Evolutionary conservation across 1,284 basidiomycete genomes (phyloP), one percentile per base, ranked within the genome.

Genomic region (Apiotrichum veenhuisii): DNA sequence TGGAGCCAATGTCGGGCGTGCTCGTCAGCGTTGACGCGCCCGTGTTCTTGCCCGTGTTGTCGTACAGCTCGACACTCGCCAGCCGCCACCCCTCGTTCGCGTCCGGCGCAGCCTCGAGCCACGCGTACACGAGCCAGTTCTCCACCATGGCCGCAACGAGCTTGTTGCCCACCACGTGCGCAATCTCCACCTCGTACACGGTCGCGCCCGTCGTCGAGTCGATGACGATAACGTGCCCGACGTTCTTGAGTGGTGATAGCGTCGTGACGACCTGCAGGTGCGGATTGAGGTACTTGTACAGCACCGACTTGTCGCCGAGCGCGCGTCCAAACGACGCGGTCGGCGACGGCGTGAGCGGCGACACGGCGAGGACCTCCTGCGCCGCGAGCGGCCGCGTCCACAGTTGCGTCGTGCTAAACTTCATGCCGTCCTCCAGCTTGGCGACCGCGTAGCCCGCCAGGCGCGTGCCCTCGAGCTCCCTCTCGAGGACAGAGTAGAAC

Each of bases 231-330:
- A 96, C 69, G 2, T 83, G 83, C 64, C 88, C 70, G 1, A 58
- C 61, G 4, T 37, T 46, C 1, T 48, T 46, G 9, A 68, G 59
- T 9, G 73, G 69, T 5, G 80, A 75, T 5, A 81, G 75, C 17
- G 87, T 88, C 9, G 87, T 78, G 27, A 91, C 79, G 3, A 87
- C 83, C 42, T 87, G 80, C 18, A 91, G 69, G 64, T 91, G 85
- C 7, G 89, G 87, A 72, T 95, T 95, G 62, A 97, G 82, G 72
- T 95, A 96, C 79, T 98, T 98, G 82, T 96, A 95, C 54, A 97
- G 75, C 40, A 92, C 93, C 27, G 84, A 85, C 57, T 94, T 85
- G 74, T 96, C 87, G 8, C 89, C 91, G 2, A 91, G 79, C 4
- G 95, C 91, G 65, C 86, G 87, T 11, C 92, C 93, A 20, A 87